Evolutionary conservation across 139 green algal species (phyloP), one percentile per base, ranked within the genome.

Genomic region (Nannochloris sp.): DNA sequence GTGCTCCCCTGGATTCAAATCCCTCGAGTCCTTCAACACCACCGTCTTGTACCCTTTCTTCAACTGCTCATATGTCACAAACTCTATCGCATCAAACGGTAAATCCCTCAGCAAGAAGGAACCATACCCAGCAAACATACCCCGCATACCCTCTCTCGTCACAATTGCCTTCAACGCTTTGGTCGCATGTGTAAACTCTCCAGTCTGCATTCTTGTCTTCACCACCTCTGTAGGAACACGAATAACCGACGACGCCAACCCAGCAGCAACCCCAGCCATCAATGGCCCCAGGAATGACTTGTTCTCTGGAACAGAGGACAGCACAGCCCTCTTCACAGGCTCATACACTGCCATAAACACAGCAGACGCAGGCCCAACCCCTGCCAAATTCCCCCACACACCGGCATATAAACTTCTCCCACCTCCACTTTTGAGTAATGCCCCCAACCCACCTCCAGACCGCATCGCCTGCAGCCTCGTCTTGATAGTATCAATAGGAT

Each of bases 401-500:
- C 87, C 89, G 31, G 84, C 78, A 65, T 97, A 97, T 65, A 97
- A 79, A 5, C 64, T 80, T 58, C 83, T 88, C 43, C 85, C 84
- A 28, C 89, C 90, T n/a, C 87, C 82, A 13, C 63, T 36, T 53
- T 83, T 62, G 26, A 92, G 43, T 14, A 96, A 75, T 0, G 89
- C 85, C 31, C 76, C 69, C 11, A 91, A 46, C 36, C 87, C 87
- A 5, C 85, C 87, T 14, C 86, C 87, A n/a, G 76, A 82, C 20
- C 79, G 78, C 77, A 91, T 89, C 28, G 79, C 72, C 68, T 98
- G 92, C 49, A 99, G 76, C 2, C 93, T 79, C 4, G 93, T 99
- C 78, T 99, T 99, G 79, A 99, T 96, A 16, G 93, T 99, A 73
- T 99, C 93, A 23, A 99, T 86, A 3, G 93, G 93, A 77, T 97